A percentile compares a stretch with the other conserved stretches of the same genome.
Evolutionary conservation across 2,329 filamentous ascomycete genomes (phyloP).

Genomic region (Exophiala dermatitidis): DNA sequence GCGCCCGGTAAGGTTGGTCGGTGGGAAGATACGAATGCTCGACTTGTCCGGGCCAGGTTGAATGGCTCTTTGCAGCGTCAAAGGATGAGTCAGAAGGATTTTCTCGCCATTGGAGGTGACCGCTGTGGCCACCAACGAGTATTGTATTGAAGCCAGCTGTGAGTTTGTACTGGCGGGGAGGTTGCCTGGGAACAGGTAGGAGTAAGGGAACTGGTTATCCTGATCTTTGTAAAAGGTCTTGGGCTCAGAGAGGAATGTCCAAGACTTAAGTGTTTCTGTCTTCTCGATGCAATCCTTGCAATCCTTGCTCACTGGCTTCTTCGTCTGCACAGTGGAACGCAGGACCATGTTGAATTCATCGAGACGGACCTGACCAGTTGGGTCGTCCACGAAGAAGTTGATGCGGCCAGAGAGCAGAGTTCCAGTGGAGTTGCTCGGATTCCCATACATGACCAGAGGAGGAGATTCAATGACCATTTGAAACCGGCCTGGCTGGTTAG

Average conservation of each 20-base stretch:
- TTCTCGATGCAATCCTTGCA: conserved; percentile 70
- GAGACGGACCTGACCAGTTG: conserved; percentile 54
- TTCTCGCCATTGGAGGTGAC: conserved; percentile 55
- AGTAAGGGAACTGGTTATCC: conserved; percentile 78
- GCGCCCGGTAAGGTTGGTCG: conserved; percentile 83
- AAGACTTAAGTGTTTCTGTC: conserved; percentile 66
- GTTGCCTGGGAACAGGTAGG: conserved; percentile 73
- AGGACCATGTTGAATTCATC: conserved; percentile 68
- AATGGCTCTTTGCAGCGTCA: conserved; percentile 74
- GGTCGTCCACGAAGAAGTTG: conserved; percentile 62
- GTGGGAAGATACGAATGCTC: conserved; percentile 89
- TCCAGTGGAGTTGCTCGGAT: conserved; percentile 66
- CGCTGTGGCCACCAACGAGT: conserved; percentile 64
- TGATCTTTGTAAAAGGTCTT: conserved; percentile 44
- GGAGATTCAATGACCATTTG: conserved; percentile 71
- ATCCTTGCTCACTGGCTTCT: conserved; percentile 71
- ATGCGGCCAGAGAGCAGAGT: conserved; percentile 80
- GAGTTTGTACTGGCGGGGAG: conserved; percentile 79
- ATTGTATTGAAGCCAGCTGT: conserved; percentile 64
- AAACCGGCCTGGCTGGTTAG: conserved; percentile 45
- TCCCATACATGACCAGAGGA: conserved; percentile 75
- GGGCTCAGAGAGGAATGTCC: conserved; percentile 62
- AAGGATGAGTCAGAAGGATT: conserved; percentile 58
- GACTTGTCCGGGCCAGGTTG: conserved; percentile 73
- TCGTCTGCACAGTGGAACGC: conserved; percentile 63